Percentiles rank a stretch among this genome's conserved stretches.
Evolutionary conservation across 441 rosid genomes (phyloP).

Genomic region (Arabidopsis lyrata): DNA sequence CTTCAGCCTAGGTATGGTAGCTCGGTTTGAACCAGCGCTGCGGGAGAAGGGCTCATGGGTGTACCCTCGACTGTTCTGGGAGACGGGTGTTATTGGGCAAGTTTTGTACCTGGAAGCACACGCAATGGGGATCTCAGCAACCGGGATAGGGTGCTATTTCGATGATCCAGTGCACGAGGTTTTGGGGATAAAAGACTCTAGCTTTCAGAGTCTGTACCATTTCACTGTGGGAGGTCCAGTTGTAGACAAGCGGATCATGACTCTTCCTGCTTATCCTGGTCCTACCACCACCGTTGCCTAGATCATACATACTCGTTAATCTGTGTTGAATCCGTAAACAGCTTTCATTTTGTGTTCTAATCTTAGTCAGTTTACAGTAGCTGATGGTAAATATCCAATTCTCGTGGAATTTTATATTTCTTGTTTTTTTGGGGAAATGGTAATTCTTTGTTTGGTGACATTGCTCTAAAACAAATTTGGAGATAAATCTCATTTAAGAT

Average conservation of each 20-base stretch:
- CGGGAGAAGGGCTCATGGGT: slow-evolving; percentile 70
- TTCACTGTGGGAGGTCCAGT: slow-evolving; percentile 88
- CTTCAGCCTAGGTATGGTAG: slow-evolving; percentile 91
- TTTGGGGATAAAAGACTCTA: slow-evolving; percentile 67
- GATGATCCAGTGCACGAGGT: slow-evolving; percentile 92
- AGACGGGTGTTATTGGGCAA: slow-evolving; percentile 91
- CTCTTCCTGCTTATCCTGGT: slow-evolving; percentile 93
- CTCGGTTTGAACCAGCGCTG: slow-evolving; percentile 70
- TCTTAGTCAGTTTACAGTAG: not conserved
- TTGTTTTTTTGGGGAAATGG: no score
- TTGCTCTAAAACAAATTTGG: no score
- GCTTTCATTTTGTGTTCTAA: not conserved
- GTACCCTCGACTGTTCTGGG: slow-evolving; percentile 94
- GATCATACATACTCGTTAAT: slow-evolving; percentile 10
- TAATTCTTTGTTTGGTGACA: no score
- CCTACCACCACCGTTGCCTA: slow-evolving; percentile 60
- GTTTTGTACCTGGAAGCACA: slow-evolving; percentile 89
- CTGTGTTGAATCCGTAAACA: not conserved
- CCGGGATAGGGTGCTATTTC: slow-evolving; percentile 88
- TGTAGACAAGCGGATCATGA: slow-evolving; percentile 85
- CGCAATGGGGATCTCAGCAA: slow-evolving; percentile 81
- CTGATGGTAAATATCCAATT: not conserved
- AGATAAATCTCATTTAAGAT: no score
- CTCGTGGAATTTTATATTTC: not conserved
- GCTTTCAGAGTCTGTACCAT: slow-evolving; percentile 85